phyloP scores from a whole-genome alignment of 2,329 filamentous ascomycete species.

The Trichothecium sympodiale region DNA sequence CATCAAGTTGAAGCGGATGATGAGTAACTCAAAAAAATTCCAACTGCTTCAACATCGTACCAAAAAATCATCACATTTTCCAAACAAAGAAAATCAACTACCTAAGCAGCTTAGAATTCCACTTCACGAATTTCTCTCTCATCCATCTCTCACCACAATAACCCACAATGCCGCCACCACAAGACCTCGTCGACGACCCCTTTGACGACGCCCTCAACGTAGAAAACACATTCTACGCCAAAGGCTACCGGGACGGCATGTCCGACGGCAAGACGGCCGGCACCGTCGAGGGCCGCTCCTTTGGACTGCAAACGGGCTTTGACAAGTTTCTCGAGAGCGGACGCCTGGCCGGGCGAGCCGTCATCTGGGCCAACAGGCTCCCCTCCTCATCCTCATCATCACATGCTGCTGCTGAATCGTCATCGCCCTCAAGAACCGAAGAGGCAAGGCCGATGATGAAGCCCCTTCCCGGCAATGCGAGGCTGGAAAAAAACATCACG shows the following conservation, averaged over 20 bases:
- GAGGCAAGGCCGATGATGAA: neutral
- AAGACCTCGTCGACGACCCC: conserved; percentile 27
- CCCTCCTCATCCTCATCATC: conserved; percentile 9
- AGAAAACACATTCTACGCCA: conserved; percentile 63
- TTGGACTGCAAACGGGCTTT: conserved; percentile 86
- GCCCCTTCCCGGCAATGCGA: conserved; percentile 42
- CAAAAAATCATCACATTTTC: no score
- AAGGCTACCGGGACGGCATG: conserved; percentile 68
- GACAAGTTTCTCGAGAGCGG: conserved; percentile 84
- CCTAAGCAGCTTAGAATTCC: no score
- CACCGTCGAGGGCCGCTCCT: conserved; percentile 75
- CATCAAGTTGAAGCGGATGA: no score
- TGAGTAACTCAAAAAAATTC: no score
- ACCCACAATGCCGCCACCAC: no score
- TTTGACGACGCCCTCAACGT: conserved; percentile 49
- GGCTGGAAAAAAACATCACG: conserved; percentile 67
- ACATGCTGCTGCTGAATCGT: neutral
- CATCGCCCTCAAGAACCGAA: neutral
- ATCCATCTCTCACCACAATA: no score
- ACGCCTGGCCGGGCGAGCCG: conserved; percentile 62
- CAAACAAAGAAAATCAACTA: no score
- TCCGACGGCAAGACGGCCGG: conserved; percentile 69
- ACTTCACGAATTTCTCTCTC: no score
- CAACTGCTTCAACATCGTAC: no score
- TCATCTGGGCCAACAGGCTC: conserved; percentile 74